Conservation (phyloP, 306 rosid genomes). For the Ormosia emarginata region DNA sequence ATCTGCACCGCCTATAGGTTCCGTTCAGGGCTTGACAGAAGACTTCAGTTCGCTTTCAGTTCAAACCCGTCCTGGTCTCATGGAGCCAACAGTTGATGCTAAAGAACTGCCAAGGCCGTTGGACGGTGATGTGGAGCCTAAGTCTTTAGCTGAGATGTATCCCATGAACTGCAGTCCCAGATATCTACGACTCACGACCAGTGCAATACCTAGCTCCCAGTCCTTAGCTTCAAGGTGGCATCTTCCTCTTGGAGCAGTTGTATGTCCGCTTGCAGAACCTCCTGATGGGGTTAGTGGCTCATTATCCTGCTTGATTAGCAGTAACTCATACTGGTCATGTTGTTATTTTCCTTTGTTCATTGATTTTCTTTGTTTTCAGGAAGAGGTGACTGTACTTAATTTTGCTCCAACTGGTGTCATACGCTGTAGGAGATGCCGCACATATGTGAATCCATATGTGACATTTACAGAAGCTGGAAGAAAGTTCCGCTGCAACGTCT, state of each 20-base stretch:
- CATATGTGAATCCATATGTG: conserved; percentile 85
- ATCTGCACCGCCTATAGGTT: conserved; percentile 56
- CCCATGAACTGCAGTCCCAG: conserved; percentile 77
- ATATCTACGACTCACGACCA: conserved; percentile 79
- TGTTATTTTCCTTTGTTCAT: conserved; percentile 8
- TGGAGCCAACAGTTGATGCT: conserved; percentile 69
- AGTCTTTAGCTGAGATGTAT: conserved; percentile 47
- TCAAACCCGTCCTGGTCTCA: conserved; percentile 82
- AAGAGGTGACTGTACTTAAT: conserved; percentile 85
- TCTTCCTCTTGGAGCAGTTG: conserved; percentile 96
- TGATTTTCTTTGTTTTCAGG: conserved; percentile 46
- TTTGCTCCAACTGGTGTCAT: conserved; percentile 76
- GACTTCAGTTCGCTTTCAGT: conserved; percentile 82
- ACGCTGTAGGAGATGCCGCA: conserved; percentile 97
- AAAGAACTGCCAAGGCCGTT: conserved; percentile 87
- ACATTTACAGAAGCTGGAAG: conserved; percentile 94
- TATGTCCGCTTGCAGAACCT: conserved; percentile 94
- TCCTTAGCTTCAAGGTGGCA: conserved; percentile 98
- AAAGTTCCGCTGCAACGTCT: conserved; percentile 93
- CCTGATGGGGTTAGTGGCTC: conserved; percentile 74
- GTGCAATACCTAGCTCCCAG: conserved; percentile 87
- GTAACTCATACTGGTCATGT: neutral
- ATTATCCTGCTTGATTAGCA: conserved; percentile 21
- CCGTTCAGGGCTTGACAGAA: conserved; percentile 77
- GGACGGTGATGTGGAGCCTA: conserved; percentile 81